Percentiles rank a stretch among this genome's conserved stretches.
Evolutionary conservation across 2,329 filamentous ascomycete species (phyloP).

Genomic region (Pseudopithomyces chartarum): DNA sequence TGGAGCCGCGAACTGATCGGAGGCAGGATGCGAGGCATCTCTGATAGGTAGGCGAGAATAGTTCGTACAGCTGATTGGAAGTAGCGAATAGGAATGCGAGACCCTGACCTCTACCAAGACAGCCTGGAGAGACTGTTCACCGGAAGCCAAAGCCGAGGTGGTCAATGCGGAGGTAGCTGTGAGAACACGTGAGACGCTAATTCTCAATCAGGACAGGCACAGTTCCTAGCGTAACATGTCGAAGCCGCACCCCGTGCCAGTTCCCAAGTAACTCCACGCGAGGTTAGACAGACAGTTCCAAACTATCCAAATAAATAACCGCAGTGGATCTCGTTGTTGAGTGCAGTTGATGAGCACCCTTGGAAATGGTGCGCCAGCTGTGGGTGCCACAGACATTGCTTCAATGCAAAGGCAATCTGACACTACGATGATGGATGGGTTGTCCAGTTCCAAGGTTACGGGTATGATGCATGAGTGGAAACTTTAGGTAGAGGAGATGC

Average conservation of each 20-base stretch:
- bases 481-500: constrained; percentile 5
- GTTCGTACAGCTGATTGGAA: not conserved
- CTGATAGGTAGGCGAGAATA: constrained; percentile 1
- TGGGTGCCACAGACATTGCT: constrained; percentile 44
- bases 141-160: not conserved
- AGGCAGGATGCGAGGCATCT: constrained; percentile 24
- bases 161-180: not conserved
- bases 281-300: constrained; percentile 25
- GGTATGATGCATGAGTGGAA: constrained; percentile 37
- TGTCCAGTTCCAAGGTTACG: constrained; percentile 57
- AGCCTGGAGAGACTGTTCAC: not conserved
- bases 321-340: constrained; percentile 11
- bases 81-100: not conserved
- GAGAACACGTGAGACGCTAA: not conserved
- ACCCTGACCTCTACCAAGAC: not conserved
- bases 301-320: constrained; percentile 8
- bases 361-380: constrained; percentile 45
- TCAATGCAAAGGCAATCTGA: constrained; percentile 33
- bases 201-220: not conserved
- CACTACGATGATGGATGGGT: constrained; percentile 46
- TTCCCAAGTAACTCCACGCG: constrained; percentile 17
- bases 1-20: not conserved
- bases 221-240: constrained; percentile 4
- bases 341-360: constrained; percentile 40
- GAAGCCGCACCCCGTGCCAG: constrained; percentile 2